These are phyloP conservation scores for Isoetes taiwanensis DNA, from an alignment of 75 land plant species.

Conservation along the genomic window DNA sequence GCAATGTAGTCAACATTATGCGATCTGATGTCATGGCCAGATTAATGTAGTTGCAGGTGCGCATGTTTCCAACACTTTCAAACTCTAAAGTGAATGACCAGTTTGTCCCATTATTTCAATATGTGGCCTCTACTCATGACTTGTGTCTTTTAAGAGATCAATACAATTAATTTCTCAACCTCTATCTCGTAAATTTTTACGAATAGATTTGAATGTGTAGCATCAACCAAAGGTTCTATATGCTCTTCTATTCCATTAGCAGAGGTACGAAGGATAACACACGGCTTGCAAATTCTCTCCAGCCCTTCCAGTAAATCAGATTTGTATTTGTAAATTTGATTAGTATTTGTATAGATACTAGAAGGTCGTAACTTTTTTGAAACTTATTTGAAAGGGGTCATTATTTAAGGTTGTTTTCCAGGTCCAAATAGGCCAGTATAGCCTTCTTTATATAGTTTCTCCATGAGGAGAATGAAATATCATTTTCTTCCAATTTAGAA, in stretches of 20 bases:
- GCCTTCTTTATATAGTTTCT: too few relatives aligned
- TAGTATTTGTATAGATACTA: background rate
- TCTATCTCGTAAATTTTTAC: too few relatives aligned
- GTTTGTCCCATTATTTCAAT: constrained; percentile 58
- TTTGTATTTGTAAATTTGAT: background rate
- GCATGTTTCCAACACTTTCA: constrained; percentile 53
- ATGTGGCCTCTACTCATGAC: constrained; percentile 62
- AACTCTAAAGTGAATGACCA: constrained; percentile 51
- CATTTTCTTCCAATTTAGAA: too few relatives aligned
- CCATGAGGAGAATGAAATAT: too few relatives aligned
- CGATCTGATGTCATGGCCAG: background rate
- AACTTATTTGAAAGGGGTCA: too few relatives aligned
- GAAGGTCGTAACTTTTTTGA: too few relatives aligned
- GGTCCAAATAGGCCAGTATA: too few relatives aligned
- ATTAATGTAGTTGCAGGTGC: constrained; percentile 38
- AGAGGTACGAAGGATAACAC: constrained; percentile 54
- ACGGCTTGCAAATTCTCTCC: constrained; percentile 53
- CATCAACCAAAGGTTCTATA: constrained; percentile 74
- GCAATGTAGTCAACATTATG: background rate
- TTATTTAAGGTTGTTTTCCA: too few relatives aligned
- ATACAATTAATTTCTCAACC: too few relatives aligned
- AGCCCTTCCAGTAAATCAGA: constrained; percentile 9
- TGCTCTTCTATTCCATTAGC: constrained; percentile 59
- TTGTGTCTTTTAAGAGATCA: constrained; percentile 47
- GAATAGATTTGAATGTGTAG: too few relatives aligned